Evolutionary conservation across 2,329 filamentous ascomycete species (phyloP), one percentile per base, ranked within the genome.

Genomic region (Fusarium brachygibbosum): DNA sequence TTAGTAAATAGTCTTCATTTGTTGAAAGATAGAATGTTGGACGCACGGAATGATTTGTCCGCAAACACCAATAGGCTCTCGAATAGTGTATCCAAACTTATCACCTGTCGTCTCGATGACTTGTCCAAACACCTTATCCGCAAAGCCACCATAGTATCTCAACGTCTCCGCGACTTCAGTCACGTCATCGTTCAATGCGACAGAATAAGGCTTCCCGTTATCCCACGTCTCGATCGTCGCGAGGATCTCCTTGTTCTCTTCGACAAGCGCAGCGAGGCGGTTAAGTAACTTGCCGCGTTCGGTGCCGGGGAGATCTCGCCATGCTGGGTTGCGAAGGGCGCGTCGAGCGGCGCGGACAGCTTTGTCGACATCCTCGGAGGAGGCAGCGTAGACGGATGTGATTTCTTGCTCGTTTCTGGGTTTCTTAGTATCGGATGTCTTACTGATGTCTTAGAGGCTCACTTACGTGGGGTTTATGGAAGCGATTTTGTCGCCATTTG

Each of bases 91-190:
- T 3, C 90, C 91, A 66, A 94, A 86, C 77, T 94, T 94, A 17
- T 84, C 81, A 0, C 84, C 82, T 0, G 85, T 87, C 0, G 90
- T 92, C 59, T 90, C 88, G 69, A 94, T 93, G 13, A 91, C 91
- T 75, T 92, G 88, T 13, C 92, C 92, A 68, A 90, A 88, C 48
- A 93, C 88, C 82, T 94, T 94, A 79, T 94, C 92, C 23, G 91
- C 90, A 79, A 87, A 94, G 32, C 92, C 92, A 42, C 88, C 90
- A 75, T 94, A 95, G 79, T 95, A 94, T 69, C 90, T 88, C 41
- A 89, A 81, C 16, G 88, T 79, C 57, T 72, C 73, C 6, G 79
- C 72, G 14, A 80, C 79, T 63, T 82, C 80, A 1, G 77, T 81
- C 8, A 94, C 69, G 74, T 94, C 92, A 52, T 91, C 90, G 41